Evolutionary conservation across 2,329 filamentous ascomycete species (phyloP).

Genomic region (Lachnellula occidentalis): DNA sequence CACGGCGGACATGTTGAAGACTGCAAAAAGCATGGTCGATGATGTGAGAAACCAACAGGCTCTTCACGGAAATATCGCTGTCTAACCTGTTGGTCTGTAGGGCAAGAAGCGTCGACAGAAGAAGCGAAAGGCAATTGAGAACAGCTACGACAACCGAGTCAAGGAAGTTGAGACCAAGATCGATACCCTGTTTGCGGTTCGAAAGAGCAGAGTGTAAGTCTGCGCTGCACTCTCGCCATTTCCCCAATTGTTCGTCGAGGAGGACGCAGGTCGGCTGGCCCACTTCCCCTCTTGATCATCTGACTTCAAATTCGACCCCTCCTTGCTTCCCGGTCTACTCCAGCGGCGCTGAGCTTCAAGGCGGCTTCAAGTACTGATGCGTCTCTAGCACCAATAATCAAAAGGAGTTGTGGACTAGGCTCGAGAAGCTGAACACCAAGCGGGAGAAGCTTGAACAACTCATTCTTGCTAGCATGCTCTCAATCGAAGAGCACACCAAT

Average conservation of each 20-base stretch:
- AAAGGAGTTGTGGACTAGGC: constrained; percentile 19
- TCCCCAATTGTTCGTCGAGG: too few species aligned
- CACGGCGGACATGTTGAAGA: constrained; percentile 11
- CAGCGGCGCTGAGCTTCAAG: not conserved
- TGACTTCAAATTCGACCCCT: not conserved
- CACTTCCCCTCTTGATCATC: not conserved
- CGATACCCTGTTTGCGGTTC: constrained; percentile 18
- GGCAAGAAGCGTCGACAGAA: constrained; percentile 22
- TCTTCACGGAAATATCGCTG: not conserved
- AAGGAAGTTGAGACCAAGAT: constrained; percentile 23
- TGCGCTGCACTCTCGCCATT: not conserved
- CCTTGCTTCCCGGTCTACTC: not conserved
- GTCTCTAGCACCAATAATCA: constrained; percentile 21
- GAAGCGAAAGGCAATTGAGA: constrained; percentile 25
- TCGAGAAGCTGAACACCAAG: constrained; percentile 25
- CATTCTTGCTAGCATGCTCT: constrained; percentile 26
- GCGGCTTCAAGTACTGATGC: constrained; percentile 1
- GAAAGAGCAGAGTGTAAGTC: constrained; percentile 25
- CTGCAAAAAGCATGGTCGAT: constrained; percentile 14
- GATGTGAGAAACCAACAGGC: constrained; percentile 7
- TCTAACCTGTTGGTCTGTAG: constrained; percentile 11
- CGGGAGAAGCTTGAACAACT: constrained; percentile 23
- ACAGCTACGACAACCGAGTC: constrained; percentile 19
- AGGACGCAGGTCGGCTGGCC: too few species aligned
- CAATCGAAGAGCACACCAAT: constrained; percentile 20